Conservation (phyloP, 73 alveolate genomes). For the Paramecium primaurelia region DNA sequence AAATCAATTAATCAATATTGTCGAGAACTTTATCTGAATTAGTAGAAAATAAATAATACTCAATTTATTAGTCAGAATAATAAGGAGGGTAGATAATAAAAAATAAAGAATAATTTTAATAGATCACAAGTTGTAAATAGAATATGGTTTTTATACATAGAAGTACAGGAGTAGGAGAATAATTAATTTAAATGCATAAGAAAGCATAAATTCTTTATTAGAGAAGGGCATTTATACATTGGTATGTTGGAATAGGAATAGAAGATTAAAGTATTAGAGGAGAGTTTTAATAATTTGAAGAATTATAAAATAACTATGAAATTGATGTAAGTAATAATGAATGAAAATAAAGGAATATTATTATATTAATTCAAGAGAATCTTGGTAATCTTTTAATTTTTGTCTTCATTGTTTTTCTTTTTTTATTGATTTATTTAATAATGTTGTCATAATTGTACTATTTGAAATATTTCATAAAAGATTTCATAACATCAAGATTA, state of each 20-base stretch:
- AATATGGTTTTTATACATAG: not conserved
- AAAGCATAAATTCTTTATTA: not conserved
- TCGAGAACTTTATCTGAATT: not conserved
- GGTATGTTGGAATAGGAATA: constrained; percentile 66
- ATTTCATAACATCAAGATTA: not conserved
- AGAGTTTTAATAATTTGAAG: not conserved
- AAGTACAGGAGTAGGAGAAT: not conserved
- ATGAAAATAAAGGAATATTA: not conserved
- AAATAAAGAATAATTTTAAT: not conserved
- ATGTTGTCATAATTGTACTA: not conserved
- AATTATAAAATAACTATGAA: not conserved
- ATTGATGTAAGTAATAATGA: not conserved
- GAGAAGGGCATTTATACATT: constrained; percentile 63
- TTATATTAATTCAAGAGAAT: not conserved
- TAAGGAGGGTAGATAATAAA: not conserved
- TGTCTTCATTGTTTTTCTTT: not conserved
- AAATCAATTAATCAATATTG: not conserved
- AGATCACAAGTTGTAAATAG: not conserved
- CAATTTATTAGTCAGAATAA: not conserved
- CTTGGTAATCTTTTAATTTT: not conserved
- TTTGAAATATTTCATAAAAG: not conserved
- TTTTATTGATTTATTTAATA: not conserved
- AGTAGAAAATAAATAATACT: not conserved
- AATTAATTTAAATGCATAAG: not conserved
- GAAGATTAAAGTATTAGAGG: not conserved